Conservation (phyloP, 2,329 filamentous ascomycete genomes). For the Colletotrichum liriopes region DNA sequence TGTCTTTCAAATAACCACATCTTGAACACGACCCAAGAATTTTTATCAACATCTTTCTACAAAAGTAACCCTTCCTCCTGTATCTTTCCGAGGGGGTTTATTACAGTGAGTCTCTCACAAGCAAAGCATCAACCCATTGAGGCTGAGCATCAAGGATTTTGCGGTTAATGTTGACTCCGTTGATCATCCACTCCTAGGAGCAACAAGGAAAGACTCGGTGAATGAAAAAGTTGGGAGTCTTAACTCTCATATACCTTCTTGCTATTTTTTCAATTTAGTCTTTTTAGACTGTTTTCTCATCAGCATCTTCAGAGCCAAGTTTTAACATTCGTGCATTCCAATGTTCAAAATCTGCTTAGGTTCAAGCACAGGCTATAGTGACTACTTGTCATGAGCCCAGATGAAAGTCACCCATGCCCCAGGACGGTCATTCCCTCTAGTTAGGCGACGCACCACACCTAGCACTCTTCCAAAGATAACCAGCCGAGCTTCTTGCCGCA, state of each 20-base stretch:
- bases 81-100: not conserved
- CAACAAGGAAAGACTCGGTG: not conserved
- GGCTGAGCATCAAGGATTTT: too few species aligned
- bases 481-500: constrained; percentile 16
- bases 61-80: not conserved
- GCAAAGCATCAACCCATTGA: too few species aligned
- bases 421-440: not conserved
- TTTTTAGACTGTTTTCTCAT: not conserved
- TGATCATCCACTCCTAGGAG: not conserved
- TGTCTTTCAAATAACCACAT: not conserved
- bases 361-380: not conserved
- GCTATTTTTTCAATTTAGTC: not conserved
- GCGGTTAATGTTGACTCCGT: not conserved
- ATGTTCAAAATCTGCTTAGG: not conserved
- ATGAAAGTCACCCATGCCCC: too few species aligned
- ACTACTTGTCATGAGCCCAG: too few species aligned
- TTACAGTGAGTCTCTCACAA: not conserved
- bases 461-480: constrained; percentile 26
- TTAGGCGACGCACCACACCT: constrained; percentile 1
- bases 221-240: not conserved
- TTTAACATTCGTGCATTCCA: too few species aligned
- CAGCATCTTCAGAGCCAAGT: too few species aligned
- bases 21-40: not conserved
- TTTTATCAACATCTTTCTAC: not conserved
- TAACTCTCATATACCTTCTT: not conserved